A percentile compares a stretch with the other conserved stretches of the same genome.
Evolutionary conservation across 2,329 filamentous ascomycete species (phyloP).

Genomic region (Bertia moriformis): DNA sequence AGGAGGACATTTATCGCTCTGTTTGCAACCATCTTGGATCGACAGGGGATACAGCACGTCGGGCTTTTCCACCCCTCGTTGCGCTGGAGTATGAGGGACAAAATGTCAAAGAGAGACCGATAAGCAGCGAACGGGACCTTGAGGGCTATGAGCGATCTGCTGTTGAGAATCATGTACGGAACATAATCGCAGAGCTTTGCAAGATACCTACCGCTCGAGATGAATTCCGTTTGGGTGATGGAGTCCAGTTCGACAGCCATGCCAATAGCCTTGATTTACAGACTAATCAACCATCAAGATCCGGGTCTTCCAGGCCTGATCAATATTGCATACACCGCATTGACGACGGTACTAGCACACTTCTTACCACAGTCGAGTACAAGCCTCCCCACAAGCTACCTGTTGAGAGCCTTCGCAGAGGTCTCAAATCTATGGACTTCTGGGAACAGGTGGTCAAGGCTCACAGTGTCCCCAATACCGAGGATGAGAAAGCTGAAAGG

Average conservation of each 20-base stretch:
- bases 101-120: slow-evolving; percentile 4
- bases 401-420: slow-evolving; percentile 4
- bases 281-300: slow-evolving; percentile 3
- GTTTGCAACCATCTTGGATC: not conserved
- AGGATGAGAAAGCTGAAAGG: slow-evolving; percentile 8
- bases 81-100: not conserved
- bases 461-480: not conserved
- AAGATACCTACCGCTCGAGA: slow-evolving; percentile 8
- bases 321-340: slow-evolving; percentile 9
- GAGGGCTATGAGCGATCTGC: slow-evolving; percentile 8
- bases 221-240: slow-evolving; percentile 8
- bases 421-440: slow-evolving; percentile 8
- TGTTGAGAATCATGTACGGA: slow-evolving; percentile 9
- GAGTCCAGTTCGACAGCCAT: slow-evolving; percentile 9
- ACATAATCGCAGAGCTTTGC: slow-evolving; percentile 9
- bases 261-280: slow-evolving; percentile 6
- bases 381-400: slow-evolving; percentile 6
- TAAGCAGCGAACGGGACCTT: slow-evolving; percentile 9
- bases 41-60: not conserved
- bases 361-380: slow-evolving; percentile 6
- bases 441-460: slow-evolving; percentile 6
- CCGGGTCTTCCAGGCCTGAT: slow-evolving; percentile 6
- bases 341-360: slow-evolving; percentile 4
- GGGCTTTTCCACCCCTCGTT: not conserved
- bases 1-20: not conserved